These are phyloP conservation scores for Lasiodiplodia theobromae DNA, from an alignment of 2,329 filamentous ascomycete species.

Conservation along the genomic window DNA sequence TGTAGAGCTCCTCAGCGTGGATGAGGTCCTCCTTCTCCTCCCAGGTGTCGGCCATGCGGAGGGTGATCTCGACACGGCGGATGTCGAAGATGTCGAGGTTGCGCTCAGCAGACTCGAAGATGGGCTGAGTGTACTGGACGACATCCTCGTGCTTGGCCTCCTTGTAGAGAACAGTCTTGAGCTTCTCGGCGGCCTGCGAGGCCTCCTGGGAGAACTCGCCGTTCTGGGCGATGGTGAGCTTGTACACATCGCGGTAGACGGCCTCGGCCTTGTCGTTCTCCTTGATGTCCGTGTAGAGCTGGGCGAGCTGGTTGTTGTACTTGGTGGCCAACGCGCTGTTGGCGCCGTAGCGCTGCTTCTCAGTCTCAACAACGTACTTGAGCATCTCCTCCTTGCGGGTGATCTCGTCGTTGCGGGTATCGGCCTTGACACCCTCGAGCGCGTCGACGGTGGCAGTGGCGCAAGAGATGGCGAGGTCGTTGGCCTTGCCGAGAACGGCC, in stretches of 20 bases:
- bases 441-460: constrained; percentile 30
- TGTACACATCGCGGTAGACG: constrained; percentile 38
- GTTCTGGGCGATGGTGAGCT: constrained; percentile 34
- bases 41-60: constrained; percentile 32
- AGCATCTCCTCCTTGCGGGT: constrained; percentile 36
- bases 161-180: constrained; percentile 35
- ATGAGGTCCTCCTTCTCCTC: constrained; percentile 38
- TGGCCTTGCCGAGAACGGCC: constrained; percentile 27
- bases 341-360: constrained; percentile 33
- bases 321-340: constrained; percentile 32
- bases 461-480: constrained; percentile 26
- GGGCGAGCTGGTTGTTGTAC: constrained; percentile 37
- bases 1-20: constrained; percentile 37
- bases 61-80: constrained; percentile 29
- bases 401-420: constrained; percentile 31
- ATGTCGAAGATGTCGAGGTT: constrained; percentile 31
- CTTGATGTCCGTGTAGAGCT: constrained; percentile 37
- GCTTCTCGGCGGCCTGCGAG: constrained; percentile 33
- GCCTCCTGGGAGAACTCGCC: constrained; percentile 38
- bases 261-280: constrained; percentile 36
- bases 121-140: constrained; percentile 29
- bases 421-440: constrained; percentile 22
- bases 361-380: constrained; percentile 35
- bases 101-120: constrained; percentile 29
- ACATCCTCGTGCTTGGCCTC: constrained; percentile 29